Percentiles rank a stretch among this genome's conserved stretches.
Conservation (phyloP, 257 asterid genomes). For the Lycium ferocissimum region DNA sequence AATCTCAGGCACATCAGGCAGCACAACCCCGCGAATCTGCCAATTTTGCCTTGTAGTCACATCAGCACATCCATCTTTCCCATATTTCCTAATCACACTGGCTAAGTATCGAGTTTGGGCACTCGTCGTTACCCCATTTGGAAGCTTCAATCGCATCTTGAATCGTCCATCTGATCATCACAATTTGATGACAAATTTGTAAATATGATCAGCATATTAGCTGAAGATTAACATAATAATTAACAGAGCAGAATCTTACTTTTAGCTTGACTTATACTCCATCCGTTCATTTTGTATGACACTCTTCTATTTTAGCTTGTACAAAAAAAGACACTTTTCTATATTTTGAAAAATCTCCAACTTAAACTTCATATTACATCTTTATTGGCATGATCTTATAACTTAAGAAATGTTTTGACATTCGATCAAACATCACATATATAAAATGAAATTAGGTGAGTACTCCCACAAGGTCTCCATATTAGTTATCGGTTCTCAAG, state of each 20-base stretch:
- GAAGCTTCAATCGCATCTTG: conserved; percentile 98
- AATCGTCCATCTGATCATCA: conserved; percentile 79
- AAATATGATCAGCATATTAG: neutral
- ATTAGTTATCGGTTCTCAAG: no score
- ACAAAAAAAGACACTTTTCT: neutral
- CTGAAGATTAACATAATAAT: neutral
- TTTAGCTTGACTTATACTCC: neutral
- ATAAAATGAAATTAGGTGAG: no score
- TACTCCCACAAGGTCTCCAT: no score
- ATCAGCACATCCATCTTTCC: conserved; percentile 89
- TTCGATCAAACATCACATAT: neutral
- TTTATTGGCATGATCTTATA: neutral
- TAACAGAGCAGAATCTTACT: neutral
- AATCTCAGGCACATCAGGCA: conserved; percentile 89
- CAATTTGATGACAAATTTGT: neutral
- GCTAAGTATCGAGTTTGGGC: conserved; percentile 85
- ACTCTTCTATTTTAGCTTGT: neutral
- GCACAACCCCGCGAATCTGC: conserved; percentile 93
- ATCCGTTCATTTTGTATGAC: neutral
- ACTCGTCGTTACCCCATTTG: conserved; percentile 93
- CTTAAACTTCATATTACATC: neutral
- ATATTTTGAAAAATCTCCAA: neutral
- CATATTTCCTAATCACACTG: conserved; percentile 76
- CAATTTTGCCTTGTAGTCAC: conserved; percentile 96
- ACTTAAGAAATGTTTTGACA: neutral